Conservation (phyloP, 495 filamentous ascomycete species). For the Aspergillus sparsus region DNA sequence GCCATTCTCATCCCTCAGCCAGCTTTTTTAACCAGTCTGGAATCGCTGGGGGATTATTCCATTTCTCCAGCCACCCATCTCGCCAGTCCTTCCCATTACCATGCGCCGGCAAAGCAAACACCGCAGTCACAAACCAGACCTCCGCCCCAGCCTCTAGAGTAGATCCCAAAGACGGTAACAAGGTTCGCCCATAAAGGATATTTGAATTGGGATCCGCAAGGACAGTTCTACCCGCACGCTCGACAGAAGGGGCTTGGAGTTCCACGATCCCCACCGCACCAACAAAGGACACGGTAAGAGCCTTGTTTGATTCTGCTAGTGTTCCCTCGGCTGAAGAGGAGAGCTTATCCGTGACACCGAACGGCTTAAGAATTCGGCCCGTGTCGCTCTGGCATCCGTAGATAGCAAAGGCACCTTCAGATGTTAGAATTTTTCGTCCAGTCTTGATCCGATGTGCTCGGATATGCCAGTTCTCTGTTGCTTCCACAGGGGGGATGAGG, state of each 20-base stretch:
- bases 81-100: conserved; percentile 23
- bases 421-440: conserved; percentile 61
- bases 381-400: conserved; percentile 58
- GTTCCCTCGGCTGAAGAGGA: conserved; percentile 54
- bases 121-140: conserved; percentile 52
- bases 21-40: conserved; percentile 56
- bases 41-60: conserved; percentile 54
- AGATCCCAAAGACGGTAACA: conserved; percentile 62
- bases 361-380: conserved; percentile 58
- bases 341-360: conserved; percentile 35
- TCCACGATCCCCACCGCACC: conserved; percentile 72
- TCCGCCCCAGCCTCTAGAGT: conserved; percentile 38
- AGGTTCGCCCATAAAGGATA: conserved; percentile 65
- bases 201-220: conserved; percentile 80
- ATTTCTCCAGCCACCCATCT: conserved; percentile 35
- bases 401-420: conserved; percentile 72
- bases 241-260: conserved; percentile 39
- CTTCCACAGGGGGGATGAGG: conserved; percentile 58
- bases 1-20: conserved; percentile 30
- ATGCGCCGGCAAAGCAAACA: conserved; percentile 48
- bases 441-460: conserved; percentile 61
- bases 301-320: conserved; percentile 48
- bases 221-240: conserved; percentile 59
- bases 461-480: conserved; percentile 66
- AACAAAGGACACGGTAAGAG: conserved; percentile 62